Evolutionary conservation across 2,329 filamentous ascomycete species (phyloP), one percentile per base, ranked within the genome.

Genomic region (Sporothrix sp.): DNA sequence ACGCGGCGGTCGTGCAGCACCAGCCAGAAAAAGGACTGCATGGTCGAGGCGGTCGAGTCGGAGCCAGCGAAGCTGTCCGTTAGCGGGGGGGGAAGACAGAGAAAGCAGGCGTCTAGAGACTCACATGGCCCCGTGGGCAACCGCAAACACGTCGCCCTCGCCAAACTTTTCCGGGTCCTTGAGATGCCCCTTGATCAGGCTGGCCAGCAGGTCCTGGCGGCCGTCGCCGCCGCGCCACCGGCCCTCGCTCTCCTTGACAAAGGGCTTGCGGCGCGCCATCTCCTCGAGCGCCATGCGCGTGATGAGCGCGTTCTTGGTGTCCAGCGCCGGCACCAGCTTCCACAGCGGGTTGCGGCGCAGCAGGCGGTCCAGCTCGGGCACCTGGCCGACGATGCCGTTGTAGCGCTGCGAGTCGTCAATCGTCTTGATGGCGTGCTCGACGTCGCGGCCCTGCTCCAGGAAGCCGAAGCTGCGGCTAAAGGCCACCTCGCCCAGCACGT

Each of bases 21-120:
- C 37, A 70, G 69, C 65, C 70, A 73, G 65, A 74, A 75, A 61
- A 77, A 75, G 50, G 73, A 76, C 56, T 77, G 73, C 74, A 78
- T 77, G 0, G 74, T 76, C 7, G 73, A 76, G 10, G 78, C 77
- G 0, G 78, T 79, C 0, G 77, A 79, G 62, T 81, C 78, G 18
- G 78, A 79, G 23, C 78, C 78, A 14, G 77, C 76, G 58, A 79
- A 75, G 55, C n/a, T n/a, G n/a, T n/a, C n/a, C n/a, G n/a, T n/a
- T n/a, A n/a, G n/a, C n/a, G n/a, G n/a, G n/a, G n/a, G n/a, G n/a
- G n/a, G n/a, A n/a, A n/a, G n/a, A n/a, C n/a, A n/a, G n/a, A n/a
- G n/a, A n/a, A n/a, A n/a, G n/a, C n/a, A n/a, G n/a, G n/a, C n/a
- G n/a, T n/a, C n/a, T n/a, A n/a, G n/a, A n/a, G n/a, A n/a, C n/a